Evolutionary conservation across 306 rosid genomes (phyloP).

Genomic region (Begonia peltatifolia): DNA sequence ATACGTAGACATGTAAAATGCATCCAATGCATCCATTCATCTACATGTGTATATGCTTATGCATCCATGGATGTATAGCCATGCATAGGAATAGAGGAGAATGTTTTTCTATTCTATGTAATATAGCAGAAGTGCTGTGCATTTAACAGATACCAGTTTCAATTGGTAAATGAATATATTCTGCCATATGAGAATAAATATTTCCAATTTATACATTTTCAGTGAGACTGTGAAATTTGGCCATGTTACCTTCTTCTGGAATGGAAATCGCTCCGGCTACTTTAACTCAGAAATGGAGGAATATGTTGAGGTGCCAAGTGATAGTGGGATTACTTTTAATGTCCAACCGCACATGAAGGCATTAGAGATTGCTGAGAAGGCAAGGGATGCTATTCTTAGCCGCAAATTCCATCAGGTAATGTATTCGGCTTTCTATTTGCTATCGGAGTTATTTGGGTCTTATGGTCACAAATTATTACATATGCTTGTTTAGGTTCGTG

Average conservation of each 20-base stretch:
- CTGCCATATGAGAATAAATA: no score
- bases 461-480: neutral
- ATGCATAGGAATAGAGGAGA: no score
- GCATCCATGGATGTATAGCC: no score
- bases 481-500: conserved; percentile 52
- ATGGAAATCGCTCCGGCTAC: conserved; percentile 94
- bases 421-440: neutral
- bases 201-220: conserved; percentile 3
- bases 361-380: conserved; percentile 72
- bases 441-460: conserved; percentile 8
- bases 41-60: no score
- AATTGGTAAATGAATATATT: no score
- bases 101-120: no score
- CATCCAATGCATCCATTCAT: no score
- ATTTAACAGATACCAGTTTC: no score
- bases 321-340: conserved; percentile 80
- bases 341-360: conserved; percentile 91
- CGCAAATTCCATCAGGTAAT: conserved; percentile 58
- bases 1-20: no score
- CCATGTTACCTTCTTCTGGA: conserved; percentile 99
- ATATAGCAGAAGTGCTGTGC: no score
- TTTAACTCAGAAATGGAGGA: conserved; percentile 61
- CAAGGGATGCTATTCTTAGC: conserved; percentile 87
- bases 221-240: conserved; percentile 99
- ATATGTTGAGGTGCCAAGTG: conserved; percentile 93